phyloP scores from a whole-genome alignment of 2,329 filamentous ascomycete species.

The Xylariaceae sp. region DNA sequence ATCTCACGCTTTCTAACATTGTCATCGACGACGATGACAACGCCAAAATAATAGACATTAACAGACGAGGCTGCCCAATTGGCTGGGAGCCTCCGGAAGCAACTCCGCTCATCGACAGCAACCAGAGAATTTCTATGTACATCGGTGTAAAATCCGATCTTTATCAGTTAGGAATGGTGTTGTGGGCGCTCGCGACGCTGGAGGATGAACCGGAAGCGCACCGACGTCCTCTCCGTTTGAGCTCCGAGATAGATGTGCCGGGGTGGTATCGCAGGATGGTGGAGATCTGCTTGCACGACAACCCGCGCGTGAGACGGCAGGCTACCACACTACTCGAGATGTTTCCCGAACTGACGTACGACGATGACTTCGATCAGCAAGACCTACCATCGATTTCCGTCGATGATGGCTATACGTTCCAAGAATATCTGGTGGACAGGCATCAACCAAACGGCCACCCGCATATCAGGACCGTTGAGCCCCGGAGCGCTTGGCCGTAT shows the following conservation, averaged over 20 bases:
- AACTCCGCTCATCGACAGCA: conserved; percentile 79
- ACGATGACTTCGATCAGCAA: conserved; percentile 29
- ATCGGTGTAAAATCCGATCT: conserved; percentile 98
- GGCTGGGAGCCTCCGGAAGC: conserved; percentile 98
- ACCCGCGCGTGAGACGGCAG: conserved; percentile 72
- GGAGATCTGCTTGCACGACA: conserved; percentile 72
- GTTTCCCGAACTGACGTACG: conserved; percentile 58
- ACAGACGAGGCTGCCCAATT: conserved; percentile 92
- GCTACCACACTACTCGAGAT: conserved; percentile 71
- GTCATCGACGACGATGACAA: conserved; percentile 84
- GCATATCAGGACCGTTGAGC: conserved; percentile 45
- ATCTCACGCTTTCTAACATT: conserved; percentile 96
- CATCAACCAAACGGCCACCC: conserved; percentile 40
- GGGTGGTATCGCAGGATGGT: conserved; percentile 78
- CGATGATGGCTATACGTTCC: conserved; percentile 44
- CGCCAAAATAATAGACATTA: conserved; percentile 98
- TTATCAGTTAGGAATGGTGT: conserved; percentile 94
- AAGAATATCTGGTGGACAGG: conserved; percentile 44
- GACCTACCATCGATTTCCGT: conserved; percentile 42
- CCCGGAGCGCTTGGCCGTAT: conserved; percentile 49
- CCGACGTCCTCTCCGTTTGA: conserved; percentile 67
- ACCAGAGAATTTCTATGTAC: conserved; percentile 92
- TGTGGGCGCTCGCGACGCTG: conserved; percentile 87
- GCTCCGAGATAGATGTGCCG: conserved; percentile 66
- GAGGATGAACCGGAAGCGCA: conserved; percentile 88